Percentiles rank a stretch among this genome's conserved stretches.
Conservation (phyloP, 768 basidiomycete species). For the Pulveroboletus sp. region DNA sequence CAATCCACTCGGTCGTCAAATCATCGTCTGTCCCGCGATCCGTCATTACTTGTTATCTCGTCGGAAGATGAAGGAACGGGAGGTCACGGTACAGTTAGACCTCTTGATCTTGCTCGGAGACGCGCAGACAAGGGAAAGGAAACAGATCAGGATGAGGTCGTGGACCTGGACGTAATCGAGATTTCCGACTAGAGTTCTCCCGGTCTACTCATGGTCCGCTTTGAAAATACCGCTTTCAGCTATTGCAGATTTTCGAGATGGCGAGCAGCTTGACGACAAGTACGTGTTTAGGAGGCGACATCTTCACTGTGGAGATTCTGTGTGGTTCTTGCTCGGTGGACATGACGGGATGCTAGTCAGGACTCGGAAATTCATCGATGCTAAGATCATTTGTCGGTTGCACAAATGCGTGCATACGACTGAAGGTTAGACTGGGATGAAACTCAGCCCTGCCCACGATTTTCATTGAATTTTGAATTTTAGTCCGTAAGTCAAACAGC, state of each 20-base stretch:
- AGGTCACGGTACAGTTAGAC: neutral
- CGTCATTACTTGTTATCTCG: slow-evolving; percentile 21
- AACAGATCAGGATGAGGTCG: slow-evolving; percentile 34
- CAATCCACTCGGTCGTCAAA: slow-evolving; percentile 16
- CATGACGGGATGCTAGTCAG: neutral
- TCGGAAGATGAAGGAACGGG: slow-evolving; percentile 15
- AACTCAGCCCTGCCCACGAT: slow-evolving; percentile 3
- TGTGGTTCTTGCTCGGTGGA: neutral
- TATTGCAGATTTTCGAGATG: neutral
- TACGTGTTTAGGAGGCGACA: neutral
- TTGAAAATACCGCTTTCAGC: neutral
- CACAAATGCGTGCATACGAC: slow-evolving; percentile 3
- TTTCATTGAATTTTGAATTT: neutral
- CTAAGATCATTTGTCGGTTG: slow-evolving; percentile 6
- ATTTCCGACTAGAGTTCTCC: slow-evolving; percentile 35
- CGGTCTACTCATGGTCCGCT: neutral
- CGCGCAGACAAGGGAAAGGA: slow-evolving; percentile 1
- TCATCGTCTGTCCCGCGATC: slow-evolving; percentile 15
- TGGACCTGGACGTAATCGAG: slow-evolving; percentile 49
- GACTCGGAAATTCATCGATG: neutral
- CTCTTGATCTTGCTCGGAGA: slow-evolving; percentile 7
- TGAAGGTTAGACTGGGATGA: slow-evolving; percentile 9
- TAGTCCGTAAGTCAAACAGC: neutral
- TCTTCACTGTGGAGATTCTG: neutral
- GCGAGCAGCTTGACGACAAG: neutral